Percentiles rank a stretch among this genome's conserved stretches.
These are phyloP conservation scores for Sonneratia caseolaris DNA, from an alignment of 345 rosid genomes.

Conservation along the genomic window DNA sequence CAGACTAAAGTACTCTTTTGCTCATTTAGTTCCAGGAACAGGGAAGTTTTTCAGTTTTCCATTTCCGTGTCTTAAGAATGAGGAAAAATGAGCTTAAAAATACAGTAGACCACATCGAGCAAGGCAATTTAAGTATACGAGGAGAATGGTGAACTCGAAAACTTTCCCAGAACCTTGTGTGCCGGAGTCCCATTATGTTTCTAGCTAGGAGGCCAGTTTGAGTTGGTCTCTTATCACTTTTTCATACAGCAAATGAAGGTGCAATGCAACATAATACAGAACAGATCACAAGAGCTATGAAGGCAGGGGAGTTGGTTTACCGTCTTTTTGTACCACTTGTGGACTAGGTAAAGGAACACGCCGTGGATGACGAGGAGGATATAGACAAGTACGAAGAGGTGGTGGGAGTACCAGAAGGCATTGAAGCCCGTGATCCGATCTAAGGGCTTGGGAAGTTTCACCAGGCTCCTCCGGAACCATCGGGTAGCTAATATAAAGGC, in stretches of 20 bases:
- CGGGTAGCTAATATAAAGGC: slow-evolving; percentile 81
- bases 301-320: slow-evolving; percentile 24
- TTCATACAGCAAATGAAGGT: not conserved
- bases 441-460: slow-evolving; percentile 79
- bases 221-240: not conserved
- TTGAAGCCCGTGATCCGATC: slow-evolving; percentile 90
- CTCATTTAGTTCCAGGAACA: not conserved
- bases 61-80: not conserved
- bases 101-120: not conserved
- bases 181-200: too few species aligned
- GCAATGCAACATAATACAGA: not conserved
- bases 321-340: slow-evolving; percentile 72
- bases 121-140: not conserved
- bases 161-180: too few species aligned
- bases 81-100: not conserved
- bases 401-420: slow-evolving; percentile 98
- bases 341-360: slow-evolving; percentile 53
- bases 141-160: too few species aligned
- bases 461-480: slow-evolving; percentile 62
- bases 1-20: not conserved
- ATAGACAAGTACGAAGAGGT: slow-evolving; percentile 64
- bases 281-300: not conserved
- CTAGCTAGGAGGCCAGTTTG: too few species aligned
- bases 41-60: not conserved
- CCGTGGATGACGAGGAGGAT: slow-evolving; percentile 69